Evolutionary conservation across 169 alveolate genomes (phyloP).

Genomic region (Miamiensis avidus): DNA sequence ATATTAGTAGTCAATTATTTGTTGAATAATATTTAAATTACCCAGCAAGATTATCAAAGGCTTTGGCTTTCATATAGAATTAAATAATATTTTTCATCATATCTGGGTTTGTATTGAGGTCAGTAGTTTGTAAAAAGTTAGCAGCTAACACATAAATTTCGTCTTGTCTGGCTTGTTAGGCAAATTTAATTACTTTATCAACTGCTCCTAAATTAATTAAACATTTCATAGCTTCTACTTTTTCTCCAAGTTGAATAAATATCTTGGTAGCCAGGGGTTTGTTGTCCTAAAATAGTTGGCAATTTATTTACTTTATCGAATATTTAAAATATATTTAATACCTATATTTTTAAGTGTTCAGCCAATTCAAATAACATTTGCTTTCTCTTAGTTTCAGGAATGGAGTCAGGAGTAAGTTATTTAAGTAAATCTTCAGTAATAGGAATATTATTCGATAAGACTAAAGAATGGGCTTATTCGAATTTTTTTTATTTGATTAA

Average conservation of each 20-base stretch:
- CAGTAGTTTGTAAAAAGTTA: slow-evolving; percentile 81
- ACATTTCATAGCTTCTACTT: slow-evolving; percentile 84
- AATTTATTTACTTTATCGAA: too few relatives aligned
- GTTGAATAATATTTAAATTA: neutral
- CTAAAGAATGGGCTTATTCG: neutral
- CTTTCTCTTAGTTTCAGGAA: neutral
- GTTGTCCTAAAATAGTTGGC: slow-evolving; percentile 76
- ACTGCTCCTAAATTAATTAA: slow-evolving; percentile 81
- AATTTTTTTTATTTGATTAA: too few relatives aligned
- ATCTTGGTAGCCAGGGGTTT: slow-evolving; percentile 80
- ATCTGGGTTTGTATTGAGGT: slow-evolving; percentile 83
- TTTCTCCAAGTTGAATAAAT: slow-evolving; percentile 83
- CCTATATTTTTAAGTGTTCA: neutral
- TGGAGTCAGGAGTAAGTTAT: neutral
- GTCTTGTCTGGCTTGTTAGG: slow-evolving; percentile 81
- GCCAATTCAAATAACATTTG: neutral
- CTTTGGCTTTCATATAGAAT: slow-evolving; percentile 87
- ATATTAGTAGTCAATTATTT: too few relatives aligned
- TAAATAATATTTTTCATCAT: slow-evolving; percentile 81
- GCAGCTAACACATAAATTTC: slow-evolving; percentile 86
- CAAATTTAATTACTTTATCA: slow-evolving; percentile 79
- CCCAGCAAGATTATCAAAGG: slow-evolving; percentile 78
- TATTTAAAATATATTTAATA: too few relatives aligned
- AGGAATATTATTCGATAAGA: too few relatives aligned
- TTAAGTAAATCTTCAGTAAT: neutral